phyloP scores from a whole-genome alignment of 2,329 filamentous ascomycete species.

The Aspergillus novofumigatus region DNA sequence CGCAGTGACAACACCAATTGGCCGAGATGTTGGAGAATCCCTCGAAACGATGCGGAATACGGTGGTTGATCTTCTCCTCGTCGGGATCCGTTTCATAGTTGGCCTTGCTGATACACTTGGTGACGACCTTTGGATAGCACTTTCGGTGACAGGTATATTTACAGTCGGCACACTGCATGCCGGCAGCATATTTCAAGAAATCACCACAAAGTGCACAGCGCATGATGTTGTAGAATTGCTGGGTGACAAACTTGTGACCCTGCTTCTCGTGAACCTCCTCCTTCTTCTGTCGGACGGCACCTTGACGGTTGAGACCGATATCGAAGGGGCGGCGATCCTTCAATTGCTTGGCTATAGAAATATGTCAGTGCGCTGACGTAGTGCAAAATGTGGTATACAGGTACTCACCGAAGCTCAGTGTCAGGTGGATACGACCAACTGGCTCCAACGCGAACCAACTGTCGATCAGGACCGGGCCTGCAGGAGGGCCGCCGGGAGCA shows the following conservation, averaged over 20 bases:
- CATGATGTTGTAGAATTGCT: slow-evolving; percentile 99
- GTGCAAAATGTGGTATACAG: neutral
- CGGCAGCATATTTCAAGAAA: slow-evolving; percentile 96
- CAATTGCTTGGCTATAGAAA: slow-evolving; percentile 66
- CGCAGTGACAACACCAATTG: slow-evolving; percentile 99
- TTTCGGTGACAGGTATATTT: slow-evolving; percentile 99
- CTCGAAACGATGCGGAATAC: slow-evolving; percentile 95
- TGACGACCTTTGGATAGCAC: slow-evolving; percentile 94
- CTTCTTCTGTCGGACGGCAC: slow-evolving; percentile 94
- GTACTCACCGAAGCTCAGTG: slow-evolving; percentile 70
- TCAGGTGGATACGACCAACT: slow-evolving; percentile 84
- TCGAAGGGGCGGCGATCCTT: slow-evolving; percentile 80
- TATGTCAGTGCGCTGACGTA: slow-evolving; percentile 15
- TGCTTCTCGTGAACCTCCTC: slow-evolving; percentile 98
- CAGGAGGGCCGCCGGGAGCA: slow-evolving; percentile 25
- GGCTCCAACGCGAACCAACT: slow-evolving; percentile 97
- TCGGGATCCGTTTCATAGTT: slow-evolving; percentile 98
- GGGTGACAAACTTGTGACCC: slow-evolving; percentile 96
- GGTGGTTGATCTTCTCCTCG: slow-evolving; percentile 99
- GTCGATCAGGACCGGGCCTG: slow-evolving; percentile 59
- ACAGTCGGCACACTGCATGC: slow-evolving; percentile 99
- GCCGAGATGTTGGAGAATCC: slow-evolving; percentile 96
- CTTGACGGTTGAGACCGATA: slow-evolving; percentile 86
- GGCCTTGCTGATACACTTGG: slow-evolving; percentile 99
- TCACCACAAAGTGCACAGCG: slow-evolving; percentile 96